A percentile compares a stretch with the other conserved stretches of the same genome.
These are phyloP conservation scores for Linnemannia exigua DNA, from an alignment of 192 early-diverging fungal genomes.

Conservation along the genomic window DNA sequence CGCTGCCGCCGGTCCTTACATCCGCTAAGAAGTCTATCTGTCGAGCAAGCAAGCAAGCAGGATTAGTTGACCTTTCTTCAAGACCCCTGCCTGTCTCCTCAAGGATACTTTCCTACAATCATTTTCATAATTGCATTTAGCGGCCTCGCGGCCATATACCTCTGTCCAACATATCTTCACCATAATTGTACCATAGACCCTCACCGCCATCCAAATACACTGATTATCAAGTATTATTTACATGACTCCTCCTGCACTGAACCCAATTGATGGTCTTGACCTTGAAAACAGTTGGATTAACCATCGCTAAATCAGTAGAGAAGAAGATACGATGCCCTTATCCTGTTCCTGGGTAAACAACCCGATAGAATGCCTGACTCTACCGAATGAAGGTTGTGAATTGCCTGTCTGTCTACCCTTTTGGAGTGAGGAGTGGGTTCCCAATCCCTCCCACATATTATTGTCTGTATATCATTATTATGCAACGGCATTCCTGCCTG, in stretches of 20 bases:
- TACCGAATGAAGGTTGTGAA: neutral
- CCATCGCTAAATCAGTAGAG: neutral
- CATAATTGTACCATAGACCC: neutral
- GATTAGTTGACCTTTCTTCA: neutral
- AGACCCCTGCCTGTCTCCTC: neutral
- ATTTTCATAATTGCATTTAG: slow-evolving; percentile 1
- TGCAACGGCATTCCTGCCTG: neutral
- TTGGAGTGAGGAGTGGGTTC: neutral
- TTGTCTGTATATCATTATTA: neutral
- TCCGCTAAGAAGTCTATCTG: slow-evolving; percentile 25
- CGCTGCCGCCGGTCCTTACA: slow-evolving; percentile 24
- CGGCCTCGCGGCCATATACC: neutral
- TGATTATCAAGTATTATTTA: neutral
- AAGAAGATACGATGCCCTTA: neutral
- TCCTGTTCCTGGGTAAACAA: neutral
- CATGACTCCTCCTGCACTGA: neutral
- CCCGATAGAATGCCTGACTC: neutral
- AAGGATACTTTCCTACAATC: neutral
- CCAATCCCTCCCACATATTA: neutral
- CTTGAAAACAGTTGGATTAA: neutral
- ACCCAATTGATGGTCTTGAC: neutral
- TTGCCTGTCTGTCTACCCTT: neutral
- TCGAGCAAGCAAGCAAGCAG: neutral
- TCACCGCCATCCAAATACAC: neutral
- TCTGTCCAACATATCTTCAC: neutral